Percentiles rank a stretch among this genome's conserved stretches.
Conservation (phyloP, 345 rosid species). For the Ceriops zippeliana region DNA sequence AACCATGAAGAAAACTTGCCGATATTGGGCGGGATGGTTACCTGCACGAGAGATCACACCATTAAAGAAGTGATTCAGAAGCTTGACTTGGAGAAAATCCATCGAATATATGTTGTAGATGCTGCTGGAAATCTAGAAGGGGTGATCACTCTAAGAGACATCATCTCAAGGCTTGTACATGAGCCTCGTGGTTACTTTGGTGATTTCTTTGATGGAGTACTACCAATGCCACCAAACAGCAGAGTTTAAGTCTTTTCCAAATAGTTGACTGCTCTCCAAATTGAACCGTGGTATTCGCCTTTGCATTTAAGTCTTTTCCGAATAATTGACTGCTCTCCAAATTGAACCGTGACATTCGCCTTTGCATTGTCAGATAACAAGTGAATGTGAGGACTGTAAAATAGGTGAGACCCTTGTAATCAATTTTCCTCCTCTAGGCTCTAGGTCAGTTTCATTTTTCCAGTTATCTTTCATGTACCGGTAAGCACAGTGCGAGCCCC, state of each 20-base stretch:
- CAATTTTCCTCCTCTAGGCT: conserved; percentile 5
- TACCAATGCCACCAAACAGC: conserved; percentile 70
- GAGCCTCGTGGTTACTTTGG: conserved; percentile 98
- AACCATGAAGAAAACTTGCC: conserved; percentile 49
- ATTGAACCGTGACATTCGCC: conserved; percentile 1
- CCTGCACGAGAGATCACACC: conserved; percentile 59
- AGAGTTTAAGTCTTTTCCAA: conserved; percentile 46
- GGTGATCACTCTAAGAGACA: conserved; percentile 83
- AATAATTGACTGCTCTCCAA: conserved; percentile 10
- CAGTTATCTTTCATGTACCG: conserved; percentile 22
- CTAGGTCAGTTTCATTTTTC: conserved; percentile 1
- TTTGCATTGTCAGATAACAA: conserved; percentile 9
- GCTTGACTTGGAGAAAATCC: conserved; percentile 65
- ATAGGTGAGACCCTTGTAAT: conserved; percentile 25
- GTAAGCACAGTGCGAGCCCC: conserved; percentile 1
- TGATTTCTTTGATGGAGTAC: conserved; percentile 87
- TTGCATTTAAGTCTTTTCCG: conserved; percentile 27
- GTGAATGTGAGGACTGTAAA: conserved; percentile 21
- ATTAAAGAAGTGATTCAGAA: conserved; percentile 69
- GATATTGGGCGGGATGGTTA: conserved; percentile 53
- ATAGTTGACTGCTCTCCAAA: conserved; percentile 10
- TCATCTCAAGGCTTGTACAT: conserved; percentile 81
- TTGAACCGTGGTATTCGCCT: conserved; percentile 1
- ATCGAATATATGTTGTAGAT: conserved; percentile 79
- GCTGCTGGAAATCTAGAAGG: conserved; percentile 83